A percentile compares a stretch with the other conserved stretches of the same genome.
Evolutionary conservation across 345 rosid species (phyloP).

Genomic region (Raphanus raphanistrum): DNA sequence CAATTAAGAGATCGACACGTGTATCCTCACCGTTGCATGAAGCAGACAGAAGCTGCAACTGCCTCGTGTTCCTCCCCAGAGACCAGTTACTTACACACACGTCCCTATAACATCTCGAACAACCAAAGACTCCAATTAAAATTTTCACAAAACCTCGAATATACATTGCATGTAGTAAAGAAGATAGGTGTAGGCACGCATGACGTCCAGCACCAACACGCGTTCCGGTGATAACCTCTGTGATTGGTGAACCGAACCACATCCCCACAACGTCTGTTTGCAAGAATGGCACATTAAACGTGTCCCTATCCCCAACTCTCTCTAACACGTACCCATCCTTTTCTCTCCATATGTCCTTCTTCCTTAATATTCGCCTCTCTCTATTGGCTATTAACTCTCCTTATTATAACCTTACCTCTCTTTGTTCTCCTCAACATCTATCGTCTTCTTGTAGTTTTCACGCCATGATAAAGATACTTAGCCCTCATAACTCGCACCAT

Average conservation of each 20-base stretch:
- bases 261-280: slow-evolving; percentile 9
- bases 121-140: slow-evolving; percentile 21
- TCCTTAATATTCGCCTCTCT: slow-evolving; percentile 41
- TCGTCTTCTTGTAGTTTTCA: slow-evolving; percentile 33
- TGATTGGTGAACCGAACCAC: slow-evolving; percentile 49
- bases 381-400: slow-evolving; percentile 52
- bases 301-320: slow-evolving; percentile 47
- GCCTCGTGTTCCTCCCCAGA: slow-evolving; percentile 35
- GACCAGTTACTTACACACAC: slow-evolving; percentile 20
- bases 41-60: slow-evolving; percentile 36
- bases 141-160: slow-evolving; percentile 3
- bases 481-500: slow-evolving; percentile 42
- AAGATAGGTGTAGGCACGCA: slow-evolving; percentile 87
- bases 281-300: slow-evolving; percentile 48
- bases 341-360: slow-evolving; percentile 54
- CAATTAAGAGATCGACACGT: slow-evolving; percentile 32
- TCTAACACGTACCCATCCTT: slow-evolving; percentile 76
- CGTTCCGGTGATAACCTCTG: slow-evolving; percentile 40
- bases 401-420: slow-evolving; percentile 30
- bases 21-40: slow-evolving; percentile 54
- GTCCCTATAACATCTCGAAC: slow-evolving; percentile 8
- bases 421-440: slow-evolving; percentile 19
- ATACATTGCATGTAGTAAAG: slow-evolving; percentile 33
- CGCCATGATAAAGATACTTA: slow-evolving; percentile 68
- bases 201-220: slow-evolving; percentile 64